These are phyloP conservation scores for Hyaloraphidium curvatum DNA, from an alignment of 192 early-diverging fungal genomes.

Conservation along the genomic window DNA sequence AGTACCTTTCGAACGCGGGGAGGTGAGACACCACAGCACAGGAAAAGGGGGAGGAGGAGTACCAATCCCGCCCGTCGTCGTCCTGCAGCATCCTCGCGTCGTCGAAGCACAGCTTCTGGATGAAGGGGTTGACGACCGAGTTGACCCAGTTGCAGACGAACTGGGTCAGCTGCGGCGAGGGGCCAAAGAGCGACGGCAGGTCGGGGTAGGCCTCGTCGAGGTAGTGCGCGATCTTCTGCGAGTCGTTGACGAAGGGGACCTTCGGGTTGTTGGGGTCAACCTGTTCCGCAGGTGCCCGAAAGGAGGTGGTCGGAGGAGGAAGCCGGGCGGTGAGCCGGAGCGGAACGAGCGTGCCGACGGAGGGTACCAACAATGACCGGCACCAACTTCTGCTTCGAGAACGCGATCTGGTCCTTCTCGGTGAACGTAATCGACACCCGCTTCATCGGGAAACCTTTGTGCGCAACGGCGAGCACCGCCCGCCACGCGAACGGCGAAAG, in stretches of 20 bases:
- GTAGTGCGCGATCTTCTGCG: constrained; percentile 32
- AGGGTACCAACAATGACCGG: neutral
- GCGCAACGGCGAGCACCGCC: neutral
- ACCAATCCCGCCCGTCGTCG: neutral
- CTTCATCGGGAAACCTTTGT: constrained; percentile 1
- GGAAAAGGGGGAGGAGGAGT: too few species aligned
- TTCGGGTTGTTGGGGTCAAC: too few species aligned
- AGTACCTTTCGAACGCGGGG: too few species aligned
- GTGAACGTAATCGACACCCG: neutral
- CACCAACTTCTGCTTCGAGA: neutral
- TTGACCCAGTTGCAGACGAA: constrained; percentile 21
- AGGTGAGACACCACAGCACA: too few species aligned
- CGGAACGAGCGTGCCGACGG: neutral
- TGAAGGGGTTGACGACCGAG: constrained; percentile 8
- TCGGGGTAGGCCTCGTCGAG: constrained; percentile 34
- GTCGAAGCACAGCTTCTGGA: constrained; percentile 9
- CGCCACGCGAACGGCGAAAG: constrained; percentile 2
- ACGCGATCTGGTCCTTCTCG: constrained; percentile 3
- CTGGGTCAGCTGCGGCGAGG: constrained; percentile 13
- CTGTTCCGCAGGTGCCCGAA: too few species aligned
- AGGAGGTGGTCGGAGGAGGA: too few species aligned
- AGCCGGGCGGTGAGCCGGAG: too few species aligned
- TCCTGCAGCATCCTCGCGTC: neutral
- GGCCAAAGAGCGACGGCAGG: constrained; percentile 19
- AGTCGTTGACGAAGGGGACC: constrained; percentile 20